Evolutionary conservation across 805 yeast genomes (phyloP).

Genomic region (Monosporozyma aerobia): DNA sequence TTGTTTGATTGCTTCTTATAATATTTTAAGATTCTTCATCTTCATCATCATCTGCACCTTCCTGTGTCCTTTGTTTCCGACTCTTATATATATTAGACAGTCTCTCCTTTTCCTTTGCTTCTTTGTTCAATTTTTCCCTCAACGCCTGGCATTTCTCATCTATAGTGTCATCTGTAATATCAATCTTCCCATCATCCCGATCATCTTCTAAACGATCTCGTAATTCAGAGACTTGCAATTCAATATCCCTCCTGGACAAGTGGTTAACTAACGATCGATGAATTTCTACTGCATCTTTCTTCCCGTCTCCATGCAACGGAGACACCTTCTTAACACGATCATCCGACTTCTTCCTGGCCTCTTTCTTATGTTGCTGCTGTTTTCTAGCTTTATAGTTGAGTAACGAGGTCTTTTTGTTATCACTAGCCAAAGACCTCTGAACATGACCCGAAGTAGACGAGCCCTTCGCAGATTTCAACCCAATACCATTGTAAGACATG

Average conservation of each 20-base stretch:
- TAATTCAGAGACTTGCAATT: constrained; percentile 22
- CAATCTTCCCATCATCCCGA: constrained; percentile 7
- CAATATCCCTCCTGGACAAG: constrained; percentile 19
- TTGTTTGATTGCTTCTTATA: not conserved
- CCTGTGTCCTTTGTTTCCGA: constrained; percentile 4
- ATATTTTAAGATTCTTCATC: not conserved
- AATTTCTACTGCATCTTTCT: not conserved
- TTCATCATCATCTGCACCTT: not conserved
- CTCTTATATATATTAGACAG: constrained; percentile 8
- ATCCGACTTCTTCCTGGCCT: not conserved
- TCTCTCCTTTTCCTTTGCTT: constrained; percentile 8
- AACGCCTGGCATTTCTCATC: constrained; percentile 15
- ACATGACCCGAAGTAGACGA: constrained; percentile 29
- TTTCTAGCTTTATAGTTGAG: constrained; percentile 2
- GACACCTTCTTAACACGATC: not conserved
- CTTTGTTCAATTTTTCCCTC: constrained; percentile 8
- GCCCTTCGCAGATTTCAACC: constrained; percentile 28
- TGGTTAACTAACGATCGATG: constrained; percentile 6
- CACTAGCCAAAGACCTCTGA: constrained; percentile 23
- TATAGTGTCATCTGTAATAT: constrained; percentile 12
- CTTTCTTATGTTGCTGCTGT: not conserved
- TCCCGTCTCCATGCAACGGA: not conserved
- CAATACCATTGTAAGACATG: constrained; percentile 12
- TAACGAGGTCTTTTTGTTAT: constrained; percentile 3
- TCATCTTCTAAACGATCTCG: constrained; percentile 23